Percentiles rank a stretch among this genome's conserved stretches.
These are phyloP conservation scores for Rhizopus sp. DNA, from an alignment of 371 early-diverging fungal genomes.

Conservation along the genomic window DNA sequence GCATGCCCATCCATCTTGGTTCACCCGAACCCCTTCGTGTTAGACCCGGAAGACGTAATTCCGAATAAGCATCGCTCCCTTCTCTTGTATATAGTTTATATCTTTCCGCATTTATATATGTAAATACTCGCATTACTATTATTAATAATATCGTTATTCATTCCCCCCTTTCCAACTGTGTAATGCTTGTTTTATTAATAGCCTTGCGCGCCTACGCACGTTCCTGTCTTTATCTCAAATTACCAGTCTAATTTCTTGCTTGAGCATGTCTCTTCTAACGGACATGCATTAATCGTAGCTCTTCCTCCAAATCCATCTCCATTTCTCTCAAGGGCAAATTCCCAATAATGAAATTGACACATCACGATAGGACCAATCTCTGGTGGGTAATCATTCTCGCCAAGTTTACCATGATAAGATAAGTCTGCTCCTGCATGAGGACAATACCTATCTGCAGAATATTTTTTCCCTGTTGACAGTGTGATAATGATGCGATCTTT, in stretches of 20 bases:
- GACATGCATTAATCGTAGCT: conserved; percentile 46
- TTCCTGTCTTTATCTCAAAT: not conserved
- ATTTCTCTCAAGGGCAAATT: conserved; percentile 43
- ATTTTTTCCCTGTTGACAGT: conserved; percentile 40
- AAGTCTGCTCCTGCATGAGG: conserved; percentile 58
- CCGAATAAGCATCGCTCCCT: conserved; percentile 6
- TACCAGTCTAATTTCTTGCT: conserved; percentile 16
- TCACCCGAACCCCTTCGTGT: conserved; percentile 34
- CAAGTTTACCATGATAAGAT: conserved; percentile 38
- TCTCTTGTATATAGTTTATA: not conserved
- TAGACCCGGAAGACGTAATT: conserved; percentile 44
- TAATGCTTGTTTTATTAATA: no score
- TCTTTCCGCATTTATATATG: not conserved
- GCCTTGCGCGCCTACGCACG: no score
- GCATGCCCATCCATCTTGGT: conserved; percentile 21
- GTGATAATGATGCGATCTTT: conserved; percentile 45
- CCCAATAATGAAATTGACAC: conserved; percentile 53
- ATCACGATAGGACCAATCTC: conserved; percentile 49
- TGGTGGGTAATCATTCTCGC: conserved; percentile 46
- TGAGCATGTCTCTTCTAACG: conserved; percentile 19
- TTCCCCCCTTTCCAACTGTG: no score
- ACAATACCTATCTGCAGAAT: conserved; percentile 50
- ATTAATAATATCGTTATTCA: no score
- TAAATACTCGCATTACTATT: not conserved
- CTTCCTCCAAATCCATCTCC: conserved; percentile 37